Evolutionary conservation across 1,139 yeast species (phyloP), one percentile per base, ranked within the genome.

Genomic region (Nakaseomyces kungkrabaensis): DNA sequence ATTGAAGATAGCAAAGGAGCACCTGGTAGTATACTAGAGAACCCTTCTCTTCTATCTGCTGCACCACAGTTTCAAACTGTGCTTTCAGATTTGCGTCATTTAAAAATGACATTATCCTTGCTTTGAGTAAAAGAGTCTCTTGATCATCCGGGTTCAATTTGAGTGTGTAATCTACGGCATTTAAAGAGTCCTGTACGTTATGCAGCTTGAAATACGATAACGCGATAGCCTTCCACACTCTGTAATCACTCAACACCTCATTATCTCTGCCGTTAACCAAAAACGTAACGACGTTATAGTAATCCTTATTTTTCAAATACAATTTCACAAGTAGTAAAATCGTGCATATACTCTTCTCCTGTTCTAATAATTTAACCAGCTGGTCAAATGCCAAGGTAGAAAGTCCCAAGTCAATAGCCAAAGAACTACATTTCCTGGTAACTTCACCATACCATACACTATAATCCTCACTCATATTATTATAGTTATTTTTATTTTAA

Each of bases 141-240:
- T 41, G 44, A 25, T 41, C 44, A 17, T 27, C 34, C 24, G 44
- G 25, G 24, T 41, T 41, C 8, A 41, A 24, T 17, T 41, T 41
- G 9, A 41, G 25, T 7, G 44, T 34, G 34, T 41, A 41, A 17
- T 41, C 44, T 5, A 41, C 44, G 10, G 44, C 44, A 29, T 41
- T 41, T 13, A 41, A 11, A 9, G 44, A 41, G 25, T 41, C 44
- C 34, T 41, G 44, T 17, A 41, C 44, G 44, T 41, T 41, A 25
- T 41, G 33, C 24, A 41, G n/a, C 44, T 41, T 41, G 34, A 41
- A 41, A 17, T 41, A 41, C 22, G 44, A 41, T 4, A 41, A 25
- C 5, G 44, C 44, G 17, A 41, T 41, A 17, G 44, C 44, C 13
- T 41, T 41, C 44, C 44, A 41, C 25, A 41, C 44, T n/a, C 44